Percentiles rank a stretch among this genome's conserved stretches.
Conservation (phyloP, 2,329 filamentous ascomycete species). For the Xylariomycetidae sp. region DNA sequence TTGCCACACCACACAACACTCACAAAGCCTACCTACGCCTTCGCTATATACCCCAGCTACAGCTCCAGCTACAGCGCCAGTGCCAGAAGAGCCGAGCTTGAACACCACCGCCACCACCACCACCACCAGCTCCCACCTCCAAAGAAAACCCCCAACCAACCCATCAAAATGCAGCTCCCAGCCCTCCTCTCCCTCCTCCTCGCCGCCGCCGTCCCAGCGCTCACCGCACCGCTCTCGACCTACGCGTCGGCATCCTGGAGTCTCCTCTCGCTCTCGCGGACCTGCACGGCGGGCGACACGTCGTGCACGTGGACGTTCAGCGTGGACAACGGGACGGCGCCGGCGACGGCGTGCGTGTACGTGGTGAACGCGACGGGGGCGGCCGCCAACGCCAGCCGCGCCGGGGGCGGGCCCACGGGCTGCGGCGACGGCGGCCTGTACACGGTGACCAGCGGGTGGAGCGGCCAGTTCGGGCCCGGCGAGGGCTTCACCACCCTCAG, state of each 20-base stretch:
- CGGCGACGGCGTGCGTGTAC: slow-evolving; percentile 31
- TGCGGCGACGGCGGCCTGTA: slow-evolving; percentile 47
- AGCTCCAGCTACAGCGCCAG: too few species aligned
- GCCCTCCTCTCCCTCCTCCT: slow-evolving; percentile 19
- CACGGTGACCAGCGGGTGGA: slow-evolving; percentile 50
- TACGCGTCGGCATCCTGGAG: slow-evolving; percentile 31
- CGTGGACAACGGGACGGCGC: slow-evolving; percentile 29
- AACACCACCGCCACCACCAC: background rate
- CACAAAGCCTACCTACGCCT: too few species aligned
- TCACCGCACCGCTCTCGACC: slow-evolving; percentile 18
- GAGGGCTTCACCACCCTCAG: slow-evolving; percentile 50
- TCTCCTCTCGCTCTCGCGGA: slow-evolving; percentile 31
- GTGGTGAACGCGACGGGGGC: slow-evolving; percentile 25
- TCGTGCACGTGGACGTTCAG: slow-evolving; percentile 35
- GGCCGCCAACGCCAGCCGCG: slow-evolving; percentile 28
- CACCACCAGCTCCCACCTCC: too few species aligned
- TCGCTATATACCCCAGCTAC: too few species aligned
- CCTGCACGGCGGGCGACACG: slow-evolving; percentile 31
- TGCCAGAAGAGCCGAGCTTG: too few species aligned
- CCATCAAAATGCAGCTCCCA: slow-evolving; percentile 26
- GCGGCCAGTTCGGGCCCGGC: slow-evolving; percentile 46
- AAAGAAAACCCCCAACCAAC: background rate
- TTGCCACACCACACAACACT: too few species aligned
- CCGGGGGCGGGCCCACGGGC: slow-evolving; percentile 26
- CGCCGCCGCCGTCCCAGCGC: slow-evolving; percentile 6